phyloP scores from a whole-genome alignment of 1,284 basidiomycete genomes.

The Bjerkandera adusta region DNA sequence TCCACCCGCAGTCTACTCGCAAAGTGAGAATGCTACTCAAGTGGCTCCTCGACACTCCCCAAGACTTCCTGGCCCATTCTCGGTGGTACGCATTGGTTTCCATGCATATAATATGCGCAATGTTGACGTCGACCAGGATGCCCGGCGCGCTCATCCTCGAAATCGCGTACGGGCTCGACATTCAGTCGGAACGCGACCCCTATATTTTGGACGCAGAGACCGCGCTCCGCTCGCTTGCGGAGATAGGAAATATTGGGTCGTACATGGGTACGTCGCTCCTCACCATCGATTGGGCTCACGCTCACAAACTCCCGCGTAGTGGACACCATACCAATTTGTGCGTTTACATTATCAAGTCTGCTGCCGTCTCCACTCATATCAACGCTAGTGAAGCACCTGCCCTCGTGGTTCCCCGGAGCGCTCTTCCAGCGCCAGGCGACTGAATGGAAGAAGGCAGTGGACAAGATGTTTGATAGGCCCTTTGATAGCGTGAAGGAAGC shows the following conservation, averaged over 20 bases:
- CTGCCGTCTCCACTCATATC: not conserved
- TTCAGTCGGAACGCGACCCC: slow-evolving; percentile 6
- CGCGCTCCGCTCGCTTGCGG: not conserved
- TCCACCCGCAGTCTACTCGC: slow-evolving; percentile 34
- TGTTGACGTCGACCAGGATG: not conserved
- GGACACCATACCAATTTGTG: slow-evolving; percentile 5
- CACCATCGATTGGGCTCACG: not conserved
- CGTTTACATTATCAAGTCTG: not conserved
- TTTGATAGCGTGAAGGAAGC: slow-evolving; percentile 22
- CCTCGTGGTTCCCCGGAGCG: slow-evolving; percentile 26
- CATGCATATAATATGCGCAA: no score
- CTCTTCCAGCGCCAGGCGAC: slow-evolving; percentile 23
- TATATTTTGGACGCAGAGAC: not conserved
- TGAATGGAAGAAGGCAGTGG: slow-evolving; percentile 16
- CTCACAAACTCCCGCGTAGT: not conserved
- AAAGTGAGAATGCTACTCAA: slow-evolving; percentile 34
- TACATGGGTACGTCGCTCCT: not conserved
- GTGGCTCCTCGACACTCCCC: slow-evolving; percentile 18
- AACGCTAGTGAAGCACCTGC: slow-evolving; percentile 25
- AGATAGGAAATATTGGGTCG: not conserved
- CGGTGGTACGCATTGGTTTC: slow-evolving; percentile 16
- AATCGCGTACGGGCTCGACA: slow-evolving; percentile 28
- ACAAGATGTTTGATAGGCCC: slow-evolving; percentile 22
- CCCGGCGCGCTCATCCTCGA: slow-evolving; percentile 26
- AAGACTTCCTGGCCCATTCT: slow-evolving; percentile 18